Base-by-base conservation (phyloP, 2,329 filamentous ascomycete species). In the Alternaria angustiovoidea region DNA sequence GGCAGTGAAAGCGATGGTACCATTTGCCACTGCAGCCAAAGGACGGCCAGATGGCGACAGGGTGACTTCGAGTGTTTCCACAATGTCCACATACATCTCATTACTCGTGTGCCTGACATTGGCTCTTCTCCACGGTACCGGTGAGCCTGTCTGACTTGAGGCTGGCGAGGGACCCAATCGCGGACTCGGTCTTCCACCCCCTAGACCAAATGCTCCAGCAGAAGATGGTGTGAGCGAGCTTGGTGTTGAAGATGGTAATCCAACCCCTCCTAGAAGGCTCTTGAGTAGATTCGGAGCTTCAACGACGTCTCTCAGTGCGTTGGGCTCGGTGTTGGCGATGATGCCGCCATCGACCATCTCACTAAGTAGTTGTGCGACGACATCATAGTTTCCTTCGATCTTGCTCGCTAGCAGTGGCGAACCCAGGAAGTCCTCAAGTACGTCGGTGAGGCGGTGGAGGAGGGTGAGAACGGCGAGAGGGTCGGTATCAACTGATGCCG, bases 61-160 rank as follows among this genome's bases (percentile, higher is more conserved):
- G 0, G 91, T 97, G 41, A 97, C 92, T 1, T 89, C 88, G 0
- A 99, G 83, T 1, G 92, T 93, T 81, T 99, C 95, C 62, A 99
- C 88, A 12, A 99, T 88, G 76, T 99, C 95, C 58, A 97, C 94
- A 77, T 98, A 98, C 68, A 99, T 85, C 79, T 99, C 95, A 79
- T 98, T 99, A 56, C 92, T 96, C 4, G 94, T 98, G 78, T 99
- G 95, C 16, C 94, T 87, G 54, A 99, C 95, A 72, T 97, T 97
- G 39, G 92, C 88, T 62, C 93, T 86, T 63, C 95, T 88, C 95
- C 95, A 99, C 1, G 94, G 94, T 41, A 98, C 87, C 2, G 88
- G 59, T 75, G 84, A 66, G 74, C 81, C 59, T 69, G 79, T 66
- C 70, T 71, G 78, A 39, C 20, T 59, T 59, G 64, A 66, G 51